These are phyloP conservation scores for Plasmopara viticola DNA, from an alignment of 352 stramenopile genomes.

Conservation along the genomic window DNA sequence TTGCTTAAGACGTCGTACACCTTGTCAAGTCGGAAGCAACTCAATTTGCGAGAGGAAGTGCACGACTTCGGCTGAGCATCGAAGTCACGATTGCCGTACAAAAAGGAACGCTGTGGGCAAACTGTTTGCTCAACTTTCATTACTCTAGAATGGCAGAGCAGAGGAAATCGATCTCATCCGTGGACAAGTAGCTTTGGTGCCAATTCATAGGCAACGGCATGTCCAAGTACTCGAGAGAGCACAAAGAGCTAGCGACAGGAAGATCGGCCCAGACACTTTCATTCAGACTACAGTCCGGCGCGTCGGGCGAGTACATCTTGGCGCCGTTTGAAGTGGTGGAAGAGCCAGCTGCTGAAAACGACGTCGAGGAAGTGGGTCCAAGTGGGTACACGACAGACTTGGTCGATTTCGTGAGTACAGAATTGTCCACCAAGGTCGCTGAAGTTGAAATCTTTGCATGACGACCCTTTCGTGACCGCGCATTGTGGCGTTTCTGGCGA, in stretches of 20 bases:
- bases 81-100: too few species aligned
- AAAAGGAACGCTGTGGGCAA: too few species aligned
- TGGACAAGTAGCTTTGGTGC: constrained; percentile 51
- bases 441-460: constrained; percentile 13
- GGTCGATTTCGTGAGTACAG: constrained; percentile 18
- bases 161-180: constrained; percentile 83
- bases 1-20: too few species aligned
- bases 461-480: constrained; percentile 42
- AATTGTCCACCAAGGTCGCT: constrained; percentile 31
- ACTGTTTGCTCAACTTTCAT: not conserved
- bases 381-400: constrained; percentile 16
- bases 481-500: constrained; percentile 77
- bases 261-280: constrained; percentile 60
- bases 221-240: constrained; percentile 18
- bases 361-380: constrained; percentile 24
- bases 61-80: too few species aligned
- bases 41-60: too few species aligned
- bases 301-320: constrained; percentile 58
- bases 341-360: constrained; percentile 7
- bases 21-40: too few species aligned
- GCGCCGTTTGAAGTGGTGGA: constrained; percentile 35
- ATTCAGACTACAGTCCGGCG: constrained; percentile 41
- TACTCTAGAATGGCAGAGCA: constrained; percentile 78
- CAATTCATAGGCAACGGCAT: constrained; percentile 20
- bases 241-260: constrained; percentile 19